Conservation (phyloP, 305 asterid genomes). For the Ajuga reptans region DNA sequence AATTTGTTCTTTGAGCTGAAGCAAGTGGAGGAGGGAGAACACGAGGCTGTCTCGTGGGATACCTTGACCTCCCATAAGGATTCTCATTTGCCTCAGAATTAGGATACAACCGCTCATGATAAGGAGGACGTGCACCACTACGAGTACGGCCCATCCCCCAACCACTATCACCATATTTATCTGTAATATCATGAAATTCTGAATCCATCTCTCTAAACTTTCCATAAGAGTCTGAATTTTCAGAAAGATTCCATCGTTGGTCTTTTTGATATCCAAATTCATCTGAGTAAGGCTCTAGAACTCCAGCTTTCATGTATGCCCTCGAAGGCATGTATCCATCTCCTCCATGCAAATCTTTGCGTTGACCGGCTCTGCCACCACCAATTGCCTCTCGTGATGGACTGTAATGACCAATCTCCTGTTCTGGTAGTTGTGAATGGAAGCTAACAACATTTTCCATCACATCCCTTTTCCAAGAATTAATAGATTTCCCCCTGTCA, state of each 20-base stretch:
- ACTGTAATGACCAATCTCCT: constrained; percentile 52
- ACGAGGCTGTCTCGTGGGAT: constrained; percentile 85
- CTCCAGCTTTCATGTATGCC: constrained; percentile 36
- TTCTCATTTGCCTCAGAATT: constrained; percentile 56
- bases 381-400: constrained; percentile 55
- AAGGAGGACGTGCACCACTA: constrained; percentile 44
- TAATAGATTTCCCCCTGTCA: constrained; percentile 54
- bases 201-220: constrained; percentile 52
- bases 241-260: constrained; percentile 58
- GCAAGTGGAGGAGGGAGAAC: constrained; percentile 86
- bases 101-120: constrained; percentile 52
- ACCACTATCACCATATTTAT: constrained; percentile 57
- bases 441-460: constrained; percentile 46
- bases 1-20: constrained; percentile 50
- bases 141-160: constrained; percentile 56
- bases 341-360: constrained; percentile 61
- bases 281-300: constrained; percentile 50
- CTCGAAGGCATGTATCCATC: constrained; percentile 52
- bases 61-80: constrained; percentile 76
- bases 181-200: constrained; percentile 50
- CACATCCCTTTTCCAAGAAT: constrained; percentile 69
- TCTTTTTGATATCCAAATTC: constrained; percentile 64
- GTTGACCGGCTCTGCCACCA: constrained; percentile 47
- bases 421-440: constrained; percentile 41
- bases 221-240: constrained; percentile 47